Evolutionary conservation across 2,329 filamentous ascomycete genomes (phyloP), one percentile per base, ranked within the genome.

Genomic region (Triangularia verruculosa): DNA sequence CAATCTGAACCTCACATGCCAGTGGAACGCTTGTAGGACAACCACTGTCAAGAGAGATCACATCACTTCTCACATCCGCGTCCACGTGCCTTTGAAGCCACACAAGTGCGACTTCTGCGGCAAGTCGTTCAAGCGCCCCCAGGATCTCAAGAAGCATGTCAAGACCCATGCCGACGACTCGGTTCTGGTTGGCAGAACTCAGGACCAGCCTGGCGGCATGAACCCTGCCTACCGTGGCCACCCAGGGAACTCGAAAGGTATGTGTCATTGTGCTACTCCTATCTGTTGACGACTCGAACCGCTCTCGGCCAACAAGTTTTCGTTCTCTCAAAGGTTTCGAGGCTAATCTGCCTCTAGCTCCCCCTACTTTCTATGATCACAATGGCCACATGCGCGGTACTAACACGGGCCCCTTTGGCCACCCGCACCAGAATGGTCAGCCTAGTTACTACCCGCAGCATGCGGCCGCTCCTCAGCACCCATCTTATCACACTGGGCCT

Each of bases 41-140:
- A 97, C 93, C 56, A 98, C 94, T 1, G 94, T 98, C 76, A 98
- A 99, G 85, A 92, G 95, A 73, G 95, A 98, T 74, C 95, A 99
- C 80, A 99, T 99, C 78, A 99, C 95, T 58, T 98, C 95, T 58
- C 95, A 99, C 79, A 97, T 99, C 72, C 92, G 95, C 69, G 95
- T 98, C 61, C 95, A 99, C 77, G 94, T 99, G n/a, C 95, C 95
- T 0, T 83, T 99, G 66, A 99, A 99, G 84, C 95, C 95, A 70
- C 95, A 99, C 82, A 98, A 97, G 80, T 99, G 95, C 78, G 93
- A 97, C 75, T 96, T 97, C 79, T 99, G 95, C 75, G 92, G 92
- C 75, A 99, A 99, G 83, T 93, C 93, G 1, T 99, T 99, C 85
- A 99, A 99, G 86, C 91, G 95, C 32, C 95, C 95, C 2, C 95